Base-by-base conservation (phyloP, 805 yeast genomes). In the Metschnikowia chrysomelidarum region DNA sequence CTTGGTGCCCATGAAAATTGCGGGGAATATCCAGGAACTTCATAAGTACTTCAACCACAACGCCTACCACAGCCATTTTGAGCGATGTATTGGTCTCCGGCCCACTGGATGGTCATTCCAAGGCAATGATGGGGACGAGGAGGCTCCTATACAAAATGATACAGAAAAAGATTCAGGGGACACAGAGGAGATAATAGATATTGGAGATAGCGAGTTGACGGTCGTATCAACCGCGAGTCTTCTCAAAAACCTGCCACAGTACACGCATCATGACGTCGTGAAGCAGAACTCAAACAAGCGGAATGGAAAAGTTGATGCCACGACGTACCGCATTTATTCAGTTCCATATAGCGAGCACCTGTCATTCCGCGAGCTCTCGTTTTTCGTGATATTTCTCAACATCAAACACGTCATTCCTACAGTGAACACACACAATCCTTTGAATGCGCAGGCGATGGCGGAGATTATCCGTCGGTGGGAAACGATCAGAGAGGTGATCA, bases 341-440 rank as follows among this genome's bases (percentile, higher is more conserved):
- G 75, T 89, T 2, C 98, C 98, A 0, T 93, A 93, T 53, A 82
- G 94, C 51, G 98, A 93, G 54, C 98, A 93, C 61, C 87, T 96
- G 8, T 86, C 95, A 38, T 91, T 80, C 50, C 64, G 83, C 24
- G 98, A 93, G 51, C 66, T 93, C 24, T 69, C 81, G 9, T 69
- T 72, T 36, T 86, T 91, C 53, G 74, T 82, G 15, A 62, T 73
- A 2, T 59, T 71, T 15, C 47, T 87, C 25, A 57, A 71, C 6
- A 72, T 77, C 44, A 59, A 60, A 0, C 51, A 67, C 25, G 73
- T 87, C 10, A 76, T 88, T 7, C 93, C 97, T 0, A 93, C 98
- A 0, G 98, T 91, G 4, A 77, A 76, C 38, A 51, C 61, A 9
- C 59, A 55, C 12, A 55, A 50, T 34, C 54, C 48, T 15, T 35